phyloP scores from a whole-genome alignment of 1,139 yeast species.

The Torulaspora pretoriensis region DNA sequence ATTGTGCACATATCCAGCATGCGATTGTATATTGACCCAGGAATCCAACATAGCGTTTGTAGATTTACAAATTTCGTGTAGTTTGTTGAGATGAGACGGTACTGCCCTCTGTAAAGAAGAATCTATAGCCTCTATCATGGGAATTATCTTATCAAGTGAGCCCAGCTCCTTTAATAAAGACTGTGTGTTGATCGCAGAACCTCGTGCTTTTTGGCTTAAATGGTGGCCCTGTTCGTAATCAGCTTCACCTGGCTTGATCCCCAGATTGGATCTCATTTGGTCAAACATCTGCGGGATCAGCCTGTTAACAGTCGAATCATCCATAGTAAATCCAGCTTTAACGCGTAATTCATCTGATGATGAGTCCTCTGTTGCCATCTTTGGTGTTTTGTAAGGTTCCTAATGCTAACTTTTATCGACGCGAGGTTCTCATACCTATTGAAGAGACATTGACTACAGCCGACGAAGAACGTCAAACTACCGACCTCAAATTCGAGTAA shows the following conservation, averaged over 20 bases:
- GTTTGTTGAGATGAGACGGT: conserved; percentile 26
- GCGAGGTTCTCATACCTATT: neutral
- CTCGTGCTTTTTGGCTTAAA: conserved; percentile 1
- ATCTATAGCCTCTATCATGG: conserved; percentile 29
- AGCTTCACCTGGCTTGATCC: conserved; percentile 13
- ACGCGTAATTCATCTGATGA: neutral
- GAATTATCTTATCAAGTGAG: conserved; percentile 30
- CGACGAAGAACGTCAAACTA: no score
- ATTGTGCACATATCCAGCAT: conserved; percentile 32
- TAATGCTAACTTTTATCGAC: neutral
- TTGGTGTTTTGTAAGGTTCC: neutral
- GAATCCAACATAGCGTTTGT: conserved; percentile 32
- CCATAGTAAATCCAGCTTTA: conserved; percentile 8
- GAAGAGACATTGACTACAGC: no score
- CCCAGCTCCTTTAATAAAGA: conserved; percentile 32
- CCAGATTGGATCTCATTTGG: conserved; percentile 30
- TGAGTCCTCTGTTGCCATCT: neutral
- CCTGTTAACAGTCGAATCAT: conserved; percentile 23
- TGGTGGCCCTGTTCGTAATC: conserved; percentile 6
- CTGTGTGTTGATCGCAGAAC: conserved; percentile 29
- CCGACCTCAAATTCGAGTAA: no score
- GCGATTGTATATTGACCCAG: conserved; percentile 35
- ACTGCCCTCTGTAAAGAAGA: conserved; percentile 20
- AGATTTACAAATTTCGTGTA: conserved; percentile 31
- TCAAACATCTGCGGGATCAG: conserved; percentile 34